Base-by-base conservation (phyloP, 2,329 filamentous ascomycete genomes). In the Trichoderma brevicompactum region DNA sequence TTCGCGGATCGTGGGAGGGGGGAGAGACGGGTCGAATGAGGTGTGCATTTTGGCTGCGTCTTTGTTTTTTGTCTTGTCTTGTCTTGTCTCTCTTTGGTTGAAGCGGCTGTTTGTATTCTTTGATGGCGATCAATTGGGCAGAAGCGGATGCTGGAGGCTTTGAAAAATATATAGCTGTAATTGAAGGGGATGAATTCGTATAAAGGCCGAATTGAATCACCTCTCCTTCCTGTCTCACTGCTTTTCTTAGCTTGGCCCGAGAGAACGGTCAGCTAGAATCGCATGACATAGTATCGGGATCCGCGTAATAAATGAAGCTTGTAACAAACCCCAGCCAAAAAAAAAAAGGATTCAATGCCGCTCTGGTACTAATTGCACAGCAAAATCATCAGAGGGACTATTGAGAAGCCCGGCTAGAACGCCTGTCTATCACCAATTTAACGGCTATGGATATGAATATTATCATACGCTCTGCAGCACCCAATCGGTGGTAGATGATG, bases 11-110 rank as follows among this genome's bases (percentile, higher is more conserved):
- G 65, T 65, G 17, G 76, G 67, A 17, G 75, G 72, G 32, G 75
- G 62, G 1, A 69, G 44, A 2, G 74, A 75, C 19, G 77, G 75
- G 67, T 80, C 79, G 70, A 80, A 80, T 69, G 73, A 72, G 67
- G 55, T 19, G 32, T 58, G 44, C 63, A 65, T 65, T 15, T 48
- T 52, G 38, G 32, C 40, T 40, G 19, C 2, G 3, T 19, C 34
- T 56, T 56, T 28, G 43, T 48, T 28, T n/a, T n/a, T n/a, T 32
- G 44, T n/a, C 41, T 19, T 36, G 55, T 36, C 32, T 9, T n/a
- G n/a, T n/a, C 38, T 17, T 2, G 54, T 50, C 19, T 17, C 32
- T 60, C 44, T 28, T 5, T 28, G 10, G 40, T n/a, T n/a, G 12
- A n/a, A 15, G 40, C 40, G 40, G 40, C 40, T 44, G 40, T 7